Evolutionary conservation across 176 grass and related monocot genomes (phyloP).

Genomic region (Leersia perrieri): DNA sequence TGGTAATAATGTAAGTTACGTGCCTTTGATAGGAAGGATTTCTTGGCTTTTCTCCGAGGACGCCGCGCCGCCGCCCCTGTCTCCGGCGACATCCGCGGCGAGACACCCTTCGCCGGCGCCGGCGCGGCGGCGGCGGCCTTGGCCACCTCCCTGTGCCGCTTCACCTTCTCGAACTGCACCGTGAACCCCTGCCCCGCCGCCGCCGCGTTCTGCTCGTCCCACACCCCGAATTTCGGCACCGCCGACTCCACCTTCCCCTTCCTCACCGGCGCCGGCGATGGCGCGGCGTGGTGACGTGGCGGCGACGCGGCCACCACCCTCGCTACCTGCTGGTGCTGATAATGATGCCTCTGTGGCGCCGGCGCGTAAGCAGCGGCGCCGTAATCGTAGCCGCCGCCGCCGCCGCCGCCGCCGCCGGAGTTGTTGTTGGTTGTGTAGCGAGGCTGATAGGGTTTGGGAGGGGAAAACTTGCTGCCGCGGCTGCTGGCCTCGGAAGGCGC

Average conservation of each 20-base stretch:
- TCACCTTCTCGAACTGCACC: constrained; percentile 83
- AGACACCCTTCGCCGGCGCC: too few relatives aligned
- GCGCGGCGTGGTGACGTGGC: constrained; percentile 7
- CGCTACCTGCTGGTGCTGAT: not conserved
- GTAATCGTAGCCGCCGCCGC: not conserved
- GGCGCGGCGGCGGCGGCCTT: constrained; percentile 31
- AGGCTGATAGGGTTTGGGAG: constrained; percentile 49
- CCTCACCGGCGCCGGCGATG: not conserved
- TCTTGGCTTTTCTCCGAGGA: constrained; percentile 17
- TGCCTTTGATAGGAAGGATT: constrained; percentile 54
- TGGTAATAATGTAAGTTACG: not conserved
- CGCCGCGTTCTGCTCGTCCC: constrained; percentile 58
- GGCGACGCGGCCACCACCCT: constrained; percentile 23
- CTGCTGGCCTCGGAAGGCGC: constrained; percentile 39
- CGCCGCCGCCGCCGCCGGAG: not conserved
- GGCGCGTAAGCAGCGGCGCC: not conserved
- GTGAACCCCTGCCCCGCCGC: constrained; percentile 60
- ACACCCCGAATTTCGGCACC: constrained; percentile 68
- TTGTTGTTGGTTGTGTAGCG: constrained; percentile 15
- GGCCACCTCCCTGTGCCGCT: constrained; percentile 55
- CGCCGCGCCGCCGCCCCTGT: not conserved
- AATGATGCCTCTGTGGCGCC: not conserved
- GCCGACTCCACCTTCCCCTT: constrained; percentile 43
- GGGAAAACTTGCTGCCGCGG: constrained; percentile 54
- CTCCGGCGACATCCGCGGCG: constrained; percentile 20